Percentiles rank a stretch among this genome's conserved stretches.
These are phyloP conservation scores for Eucalyptus erythrocorys DNA, from an alignment of 345 rosid genomes.

Conservation along the genomic window DNA sequence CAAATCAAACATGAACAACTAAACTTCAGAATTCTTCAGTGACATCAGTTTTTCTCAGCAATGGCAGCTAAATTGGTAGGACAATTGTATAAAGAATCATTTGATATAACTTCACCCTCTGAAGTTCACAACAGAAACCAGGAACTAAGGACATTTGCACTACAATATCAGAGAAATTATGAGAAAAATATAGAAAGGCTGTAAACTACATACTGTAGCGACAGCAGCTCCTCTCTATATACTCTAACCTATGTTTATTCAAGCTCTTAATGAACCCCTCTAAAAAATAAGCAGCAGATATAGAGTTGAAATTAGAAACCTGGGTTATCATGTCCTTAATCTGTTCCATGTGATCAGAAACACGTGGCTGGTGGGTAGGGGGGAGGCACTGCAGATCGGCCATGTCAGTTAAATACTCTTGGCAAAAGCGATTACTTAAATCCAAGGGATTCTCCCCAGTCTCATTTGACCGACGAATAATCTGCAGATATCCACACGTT, in stretches of 20 bases:
- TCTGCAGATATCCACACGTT: constrained; percentile 20
- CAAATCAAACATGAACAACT: neutral
- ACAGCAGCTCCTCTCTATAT: neutral
- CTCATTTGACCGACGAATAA: constrained; percentile 67
- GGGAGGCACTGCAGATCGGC: constrained; percentile 57
- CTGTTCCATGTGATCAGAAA: constrained; percentile 68
- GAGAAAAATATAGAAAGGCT: neutral
- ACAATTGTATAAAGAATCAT: neutral
- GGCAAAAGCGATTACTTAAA: constrained; percentile 57
- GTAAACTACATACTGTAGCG: neutral
- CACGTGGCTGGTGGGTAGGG: constrained; percentile 79
- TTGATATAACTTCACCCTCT: neutral
- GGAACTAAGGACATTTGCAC: neutral
- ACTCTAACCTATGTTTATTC: neutral
- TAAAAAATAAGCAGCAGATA: neutral
- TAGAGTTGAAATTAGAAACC: constrained; percentile 17
- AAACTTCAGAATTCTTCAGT: neutral
- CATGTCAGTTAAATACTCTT: constrained; percentile 75
- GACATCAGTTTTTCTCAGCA: neutral
- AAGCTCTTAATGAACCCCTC: neutral
- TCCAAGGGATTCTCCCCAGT: constrained; percentile 36
- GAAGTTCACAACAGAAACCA: neutral
- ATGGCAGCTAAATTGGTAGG: neutral
- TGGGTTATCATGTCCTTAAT: constrained; percentile 57
- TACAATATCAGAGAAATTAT: neutral